These are phyloP conservation scores for Garcia nutans DNA, from an alignment of 345 rosid genomes.

Conservation along the genomic window DNA sequence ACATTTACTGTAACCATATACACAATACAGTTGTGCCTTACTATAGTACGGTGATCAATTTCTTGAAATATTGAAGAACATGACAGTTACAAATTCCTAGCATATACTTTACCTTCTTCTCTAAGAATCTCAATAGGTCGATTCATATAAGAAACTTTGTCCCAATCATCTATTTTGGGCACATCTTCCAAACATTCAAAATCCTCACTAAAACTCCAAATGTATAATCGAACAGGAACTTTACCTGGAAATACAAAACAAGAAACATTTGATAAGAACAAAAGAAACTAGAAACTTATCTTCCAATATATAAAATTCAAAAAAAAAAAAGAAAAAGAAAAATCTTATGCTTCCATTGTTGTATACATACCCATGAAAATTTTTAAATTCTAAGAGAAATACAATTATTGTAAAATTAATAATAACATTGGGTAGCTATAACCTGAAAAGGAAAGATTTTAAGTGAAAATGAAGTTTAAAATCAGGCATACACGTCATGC, in stretches of 20 bases:
- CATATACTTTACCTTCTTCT: constrained; percentile 60
- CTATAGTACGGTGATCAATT: background rate
- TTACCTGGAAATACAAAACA: constrained; percentile 48
- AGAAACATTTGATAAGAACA: background rate
- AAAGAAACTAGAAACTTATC: background rate
- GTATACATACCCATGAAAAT: background rate
- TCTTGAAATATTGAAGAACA: background rate
- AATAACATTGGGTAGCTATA: background rate
- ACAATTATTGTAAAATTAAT: background rate
- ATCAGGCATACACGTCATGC: background rate
- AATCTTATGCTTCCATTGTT: background rate
- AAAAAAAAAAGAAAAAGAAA: background rate
- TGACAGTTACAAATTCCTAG: background rate
- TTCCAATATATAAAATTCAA: background rate
- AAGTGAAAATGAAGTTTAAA: background rate
- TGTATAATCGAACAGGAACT: constrained; percentile 78
- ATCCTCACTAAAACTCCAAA: constrained; percentile 50
- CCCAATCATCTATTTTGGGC: constrained; percentile 72
- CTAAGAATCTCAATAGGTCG: constrained; percentile 64
- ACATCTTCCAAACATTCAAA: constrained; percentile 69
- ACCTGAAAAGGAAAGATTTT: background rate
- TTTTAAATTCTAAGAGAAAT: background rate
- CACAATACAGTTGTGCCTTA: background rate
- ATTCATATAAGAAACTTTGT: constrained; percentile 68
- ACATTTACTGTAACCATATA: background rate